A percentile compares a stretch with the other conserved stretches of the same genome.
Evolutionary conservation across 768 basidiomycete species (phyloP).

Genomic region (Leccinum disarticulatum): DNA sequence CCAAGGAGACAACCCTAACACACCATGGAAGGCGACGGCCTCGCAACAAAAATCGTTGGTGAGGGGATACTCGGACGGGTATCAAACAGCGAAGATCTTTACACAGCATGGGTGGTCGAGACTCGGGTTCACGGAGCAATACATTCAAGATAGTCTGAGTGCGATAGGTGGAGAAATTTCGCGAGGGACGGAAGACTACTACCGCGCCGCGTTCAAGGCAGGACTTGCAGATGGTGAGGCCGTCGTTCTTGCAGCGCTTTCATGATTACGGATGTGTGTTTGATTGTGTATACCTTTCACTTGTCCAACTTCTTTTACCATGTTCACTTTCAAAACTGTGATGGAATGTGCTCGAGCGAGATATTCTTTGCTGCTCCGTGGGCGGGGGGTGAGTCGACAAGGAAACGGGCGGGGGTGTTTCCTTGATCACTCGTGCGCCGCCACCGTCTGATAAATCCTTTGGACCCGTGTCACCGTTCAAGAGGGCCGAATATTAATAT

Average conservation of each 20-base stretch:
- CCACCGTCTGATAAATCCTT: no score
- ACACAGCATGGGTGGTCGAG: constrained; percentile 46
- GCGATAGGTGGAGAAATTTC: constrained; percentile 13
- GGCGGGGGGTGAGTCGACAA: no score
- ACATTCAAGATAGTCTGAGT: constrained; percentile 46
- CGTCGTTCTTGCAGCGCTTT: constrained; percentile 13
- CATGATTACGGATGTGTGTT: background rate
- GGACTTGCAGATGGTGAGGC: constrained; percentile 16
- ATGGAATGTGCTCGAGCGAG: no score
- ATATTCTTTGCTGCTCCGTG: no score
- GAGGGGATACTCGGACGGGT: constrained; percentile 62
- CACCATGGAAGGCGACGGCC: constrained; percentile 8
- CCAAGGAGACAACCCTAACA: background rate
- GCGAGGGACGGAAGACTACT: constrained; percentile 11
- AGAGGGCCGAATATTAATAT: no score
- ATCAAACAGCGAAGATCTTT: constrained; percentile 54
- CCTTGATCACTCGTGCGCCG: no score
- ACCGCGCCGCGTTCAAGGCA: constrained; percentile 15
- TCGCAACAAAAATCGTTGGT: constrained; percentile 13
- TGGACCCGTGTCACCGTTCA: no score
- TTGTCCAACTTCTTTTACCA: no score
- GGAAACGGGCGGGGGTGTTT: no score
- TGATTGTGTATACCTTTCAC: no score
- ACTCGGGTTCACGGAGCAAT: constrained; percentile 63
- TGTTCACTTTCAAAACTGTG: no score